A percentile compares a stretch with the other conserved stretches of the same genome.
Evolutionary conservation across 2,329 filamentous ascomycete genomes (phyloP).

Genomic region (Gaeumannomyces tritici): DNA sequence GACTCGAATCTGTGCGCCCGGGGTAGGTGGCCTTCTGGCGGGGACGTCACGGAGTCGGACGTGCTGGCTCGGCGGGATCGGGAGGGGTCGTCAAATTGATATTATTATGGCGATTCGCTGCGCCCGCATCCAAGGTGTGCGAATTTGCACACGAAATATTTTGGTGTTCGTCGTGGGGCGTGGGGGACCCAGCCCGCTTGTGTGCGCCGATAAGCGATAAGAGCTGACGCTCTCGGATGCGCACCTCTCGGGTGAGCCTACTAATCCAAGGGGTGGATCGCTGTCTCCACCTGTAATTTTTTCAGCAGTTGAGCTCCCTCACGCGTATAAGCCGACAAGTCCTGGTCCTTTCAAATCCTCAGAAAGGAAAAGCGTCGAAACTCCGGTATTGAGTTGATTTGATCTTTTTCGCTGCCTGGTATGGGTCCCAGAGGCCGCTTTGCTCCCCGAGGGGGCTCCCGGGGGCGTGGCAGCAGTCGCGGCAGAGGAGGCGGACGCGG

Average conservation of each 20-base stretch:
- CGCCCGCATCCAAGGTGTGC: slow-evolving; percentile 7
- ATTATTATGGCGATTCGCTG: slow-evolving; percentile 16
- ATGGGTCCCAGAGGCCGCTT: slow-evolving; percentile 9
- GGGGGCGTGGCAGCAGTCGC: slow-evolving; percentile 19
- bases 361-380: background rate
- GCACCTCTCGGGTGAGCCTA: background rate
- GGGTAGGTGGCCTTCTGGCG: background rate
- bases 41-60: background rate
- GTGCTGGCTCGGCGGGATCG: slow-evolving; percentile 2
- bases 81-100: slow-evolving; percentile 11
- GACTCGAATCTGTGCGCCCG: background rate
- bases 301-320: background rate
- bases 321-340: background rate
- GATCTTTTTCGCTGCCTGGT: background rate
- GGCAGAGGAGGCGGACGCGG: slow-evolving; percentile 17
- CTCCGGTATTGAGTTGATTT: background rate
- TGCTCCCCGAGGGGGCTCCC: slow-evolving; percentile 17
- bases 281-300: background rate
- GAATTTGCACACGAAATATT: slow-evolving; percentile 11
- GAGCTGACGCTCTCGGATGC: background rate
- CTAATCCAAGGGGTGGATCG: slow-evolving; percentile 9
- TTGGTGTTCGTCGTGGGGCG: slow-evolving; percentile 26
- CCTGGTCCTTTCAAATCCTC: background rate
- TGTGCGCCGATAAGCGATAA: slow-evolving; percentile 40
- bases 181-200: slow-evolving; percentile 28